Conservation (phyloP, 352 stramenopile genomes). For the Globisporangium radiosum region DNA sequence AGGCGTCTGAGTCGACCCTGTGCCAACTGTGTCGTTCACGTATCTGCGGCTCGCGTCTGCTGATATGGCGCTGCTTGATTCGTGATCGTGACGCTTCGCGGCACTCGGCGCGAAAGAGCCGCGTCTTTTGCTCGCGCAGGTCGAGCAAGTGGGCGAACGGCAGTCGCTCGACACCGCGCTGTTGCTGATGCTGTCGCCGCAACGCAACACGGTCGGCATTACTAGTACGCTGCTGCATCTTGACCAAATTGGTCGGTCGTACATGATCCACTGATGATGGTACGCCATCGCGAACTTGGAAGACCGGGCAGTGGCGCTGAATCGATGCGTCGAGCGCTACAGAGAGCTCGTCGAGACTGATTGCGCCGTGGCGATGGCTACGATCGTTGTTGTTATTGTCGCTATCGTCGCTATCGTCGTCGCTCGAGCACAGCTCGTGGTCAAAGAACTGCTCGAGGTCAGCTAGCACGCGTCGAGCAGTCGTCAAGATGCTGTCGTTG, state of each 20-base stretch:
- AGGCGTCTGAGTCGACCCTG: neutral
- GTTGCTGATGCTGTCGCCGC: neutral
- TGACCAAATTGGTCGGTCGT: no score
- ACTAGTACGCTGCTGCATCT: neutral
- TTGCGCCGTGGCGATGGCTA: constrained; percentile 8
- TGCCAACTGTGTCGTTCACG: neutral
- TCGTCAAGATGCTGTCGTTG: constrained; percentile 5
- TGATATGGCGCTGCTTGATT: neutral
- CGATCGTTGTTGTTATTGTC: constrained; percentile 4
- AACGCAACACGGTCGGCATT: neutral
- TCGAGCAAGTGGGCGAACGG: constrained; percentile 13
- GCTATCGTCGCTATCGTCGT: neutral
- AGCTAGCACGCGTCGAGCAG: constrained; percentile 34
- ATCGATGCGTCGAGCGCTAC: constrained; percentile 56
- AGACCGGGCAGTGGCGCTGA: constrained; percentile 24
- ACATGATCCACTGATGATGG: no score
- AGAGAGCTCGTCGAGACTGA: constrained; percentile 43
- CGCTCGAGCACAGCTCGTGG: constrained; percentile 8
- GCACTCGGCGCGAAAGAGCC: constrained; percentile 2
- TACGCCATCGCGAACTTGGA: no score
- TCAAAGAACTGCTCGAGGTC: constrained; percentile 48
- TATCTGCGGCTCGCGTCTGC: neutral
- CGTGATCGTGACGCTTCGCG: neutral
- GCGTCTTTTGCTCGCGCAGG: constrained; percentile 10
- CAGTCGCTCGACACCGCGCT: neutral